A percentile compares a stretch with the other conserved stretches of the same genome.
Evolutionary conservation across 2,329 filamentous ascomycete genomes (phyloP).

Genomic region (Paecilomyces dactylethromorphus): DNA sequence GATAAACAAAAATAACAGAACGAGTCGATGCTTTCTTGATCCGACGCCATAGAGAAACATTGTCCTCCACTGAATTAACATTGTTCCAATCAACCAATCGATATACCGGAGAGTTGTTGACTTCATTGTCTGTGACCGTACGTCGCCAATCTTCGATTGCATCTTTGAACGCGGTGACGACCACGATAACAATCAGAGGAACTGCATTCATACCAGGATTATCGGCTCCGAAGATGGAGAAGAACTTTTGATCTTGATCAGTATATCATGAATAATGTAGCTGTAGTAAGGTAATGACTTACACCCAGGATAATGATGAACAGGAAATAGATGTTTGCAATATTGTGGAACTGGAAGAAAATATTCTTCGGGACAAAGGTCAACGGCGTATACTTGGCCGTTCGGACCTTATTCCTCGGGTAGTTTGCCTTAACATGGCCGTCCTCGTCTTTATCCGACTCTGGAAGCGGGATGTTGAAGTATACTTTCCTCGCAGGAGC

Average conservation of each 20-base stretch:
- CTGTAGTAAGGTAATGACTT: conserved; percentile 41
- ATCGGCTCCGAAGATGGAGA: conserved; percentile 86
- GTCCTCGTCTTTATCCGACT: conserved; percentile 69
- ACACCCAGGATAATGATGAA: conserved; percentile 92
- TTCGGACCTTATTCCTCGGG: conserved; percentile 92
- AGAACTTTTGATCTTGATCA: conserved; percentile 57
- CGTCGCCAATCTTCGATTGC: conserved; percentile 91
- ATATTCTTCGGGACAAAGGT: conserved; percentile 96
- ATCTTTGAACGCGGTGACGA: conserved; percentile 86
- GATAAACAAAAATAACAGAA: conserved; percentile 50
- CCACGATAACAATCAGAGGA: conserved; percentile 86
- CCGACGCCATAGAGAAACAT: conserved; percentile 75
- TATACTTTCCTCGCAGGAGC: conserved; percentile 57
- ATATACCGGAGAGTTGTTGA: conserved; percentile 95
- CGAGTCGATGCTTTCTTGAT: conserved; percentile 83
- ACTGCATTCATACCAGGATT: conserved; percentile 88
- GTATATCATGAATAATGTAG: neutral
- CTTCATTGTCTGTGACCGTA: conserved; percentile 81
- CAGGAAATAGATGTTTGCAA: conserved; percentile 97
- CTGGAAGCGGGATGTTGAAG: conserved; percentile 79
- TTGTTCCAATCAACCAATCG: conserved; percentile 83
- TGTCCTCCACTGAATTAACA: conserved; percentile 84
- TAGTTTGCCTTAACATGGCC: conserved; percentile 66
- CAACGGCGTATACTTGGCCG: conserved; percentile 92
- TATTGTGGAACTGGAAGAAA: conserved; percentile 97